Evolutionary conservation across 371 early-diverging fungal species (phyloP).

Genomic region (Apophysomyces elegans): DNA sequence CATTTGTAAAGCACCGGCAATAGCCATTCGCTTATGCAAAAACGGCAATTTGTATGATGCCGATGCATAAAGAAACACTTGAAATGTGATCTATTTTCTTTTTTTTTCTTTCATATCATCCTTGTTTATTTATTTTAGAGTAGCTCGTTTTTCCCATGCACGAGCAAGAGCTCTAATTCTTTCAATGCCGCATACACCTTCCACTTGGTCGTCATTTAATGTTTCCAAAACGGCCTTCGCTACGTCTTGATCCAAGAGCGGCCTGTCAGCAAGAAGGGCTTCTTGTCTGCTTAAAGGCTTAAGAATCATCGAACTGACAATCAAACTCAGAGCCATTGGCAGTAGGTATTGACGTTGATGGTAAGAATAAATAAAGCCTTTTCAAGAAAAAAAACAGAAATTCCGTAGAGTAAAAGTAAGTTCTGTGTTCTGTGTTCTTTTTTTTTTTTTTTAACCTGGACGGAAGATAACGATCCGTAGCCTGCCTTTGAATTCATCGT

Average conservation of each 20-base stretch:
- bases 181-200: constrained; percentile 31
- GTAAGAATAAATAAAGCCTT: constrained; percentile 34
- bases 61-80: too few relatives aligned
- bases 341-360: constrained; percentile 27
- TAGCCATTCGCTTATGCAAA: too few relatives aligned
- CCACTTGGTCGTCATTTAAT: constrained; percentile 20
- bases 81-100: neutral
- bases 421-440: too few relatives aligned
- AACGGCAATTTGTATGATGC: too few relatives aligned
- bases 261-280: constrained; percentile 31
- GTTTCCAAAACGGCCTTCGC: constrained; percentile 28
- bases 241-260: constrained; percentile 29
- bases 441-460: constrained; percentile 23
- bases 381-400: neutral
- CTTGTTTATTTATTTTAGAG: constrained; percentile 3
- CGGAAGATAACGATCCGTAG: constrained; percentile 29
- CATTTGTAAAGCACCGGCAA: too few relatives aligned
- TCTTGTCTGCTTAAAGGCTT: constrained; percentile 21
- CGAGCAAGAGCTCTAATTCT: constrained; percentile 26
- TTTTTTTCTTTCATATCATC: constrained; percentile 4
- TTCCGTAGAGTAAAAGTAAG: too few relatives aligned
- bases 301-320: constrained; percentile 28
- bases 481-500: constrained; percentile 20
- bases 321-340: constrained; percentile 28
- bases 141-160: constrained; percentile 24